phyloP scores from a whole-genome alignment of 768 basidiomycete genomes.

The Boletus sp. region DNA sequence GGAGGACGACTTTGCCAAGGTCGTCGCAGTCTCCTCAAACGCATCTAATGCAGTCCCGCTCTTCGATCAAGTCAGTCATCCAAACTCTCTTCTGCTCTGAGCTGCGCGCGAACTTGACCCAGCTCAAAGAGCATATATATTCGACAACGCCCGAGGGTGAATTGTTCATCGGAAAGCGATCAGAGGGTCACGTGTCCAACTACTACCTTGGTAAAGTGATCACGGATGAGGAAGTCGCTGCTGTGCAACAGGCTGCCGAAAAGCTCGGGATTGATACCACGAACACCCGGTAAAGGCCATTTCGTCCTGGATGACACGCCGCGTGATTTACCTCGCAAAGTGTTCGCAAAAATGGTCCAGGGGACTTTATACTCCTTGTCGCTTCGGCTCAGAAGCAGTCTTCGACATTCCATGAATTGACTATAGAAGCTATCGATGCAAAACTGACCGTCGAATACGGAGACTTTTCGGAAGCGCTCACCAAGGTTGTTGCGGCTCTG shows the following conservation, averaged over 20 bases:
- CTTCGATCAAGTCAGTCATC: conserved; percentile 55
- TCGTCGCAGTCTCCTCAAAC: conserved; percentile 60
- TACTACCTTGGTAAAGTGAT: conserved; percentile 79
- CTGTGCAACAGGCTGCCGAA: conserved; percentile 73
- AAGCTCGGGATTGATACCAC: conserved; percentile 69
- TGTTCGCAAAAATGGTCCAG: conserved; percentile 62
- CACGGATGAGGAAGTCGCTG: conserved; percentile 73
- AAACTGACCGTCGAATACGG: conserved; percentile 70
- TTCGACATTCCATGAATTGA: conserved; percentile 43
- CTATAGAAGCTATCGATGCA: conserved; percentile 39
- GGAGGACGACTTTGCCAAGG: conserved; percentile 56
- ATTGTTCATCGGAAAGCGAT: conserved; percentile 77
- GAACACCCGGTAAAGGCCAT: conserved; percentile 64
- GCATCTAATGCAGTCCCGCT: conserved; percentile 50
- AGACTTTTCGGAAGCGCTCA: conserved; percentile 61
- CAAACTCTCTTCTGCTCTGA: neutral
- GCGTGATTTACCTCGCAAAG: conserved; percentile 34
- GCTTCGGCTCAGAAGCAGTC: conserved; percentile 58
- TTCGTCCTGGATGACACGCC: neutral
- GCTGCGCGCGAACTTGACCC: conserved; percentile 1
- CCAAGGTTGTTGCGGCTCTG: conserved; percentile 53
- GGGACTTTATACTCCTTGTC: conserved; percentile 66
- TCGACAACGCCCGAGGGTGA: conserved; percentile 57
- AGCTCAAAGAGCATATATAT: conserved; percentile 79
- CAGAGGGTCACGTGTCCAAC: conserved; percentile 73